Base-by-base conservation (phyloP, 2,329 filamentous ascomycete species). In the Fusarium protoensiforme region DNA sequence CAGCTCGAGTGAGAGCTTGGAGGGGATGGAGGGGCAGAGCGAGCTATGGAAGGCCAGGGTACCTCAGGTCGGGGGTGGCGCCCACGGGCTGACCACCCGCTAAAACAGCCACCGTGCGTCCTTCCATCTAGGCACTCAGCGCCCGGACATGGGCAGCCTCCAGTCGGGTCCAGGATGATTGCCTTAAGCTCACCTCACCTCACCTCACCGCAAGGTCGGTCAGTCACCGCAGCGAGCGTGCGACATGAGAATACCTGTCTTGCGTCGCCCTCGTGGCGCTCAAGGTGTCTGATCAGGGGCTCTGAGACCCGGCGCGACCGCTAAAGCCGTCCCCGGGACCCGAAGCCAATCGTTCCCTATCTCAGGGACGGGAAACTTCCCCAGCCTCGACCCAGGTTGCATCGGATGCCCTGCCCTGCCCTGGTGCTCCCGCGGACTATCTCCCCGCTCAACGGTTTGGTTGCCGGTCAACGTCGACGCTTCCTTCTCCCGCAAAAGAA, bases 81-180 rank as follows among this genome's bases (percentile, higher is more conserved):
- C 65, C 65, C 54, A 69, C 62, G 31, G 65, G 73, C 74, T 77
- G 73, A 77, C 75, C 71, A 77, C 71, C 71, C 68, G 68, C 65
- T 69, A 69, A 72, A 72, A 57, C 46, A 61, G 63, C 68, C 68
- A 71, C 66, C 31, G 54, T 18, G 29, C 31, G 29, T 35, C 29
- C 31, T 35, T 54, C 33, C 31, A 22, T 38, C 53, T n/a, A n/a
- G n/a, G n/a, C 20, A 22, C 54, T 58, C 57, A 16, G 27, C 33
- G 39, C 65, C 59, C 20, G 24, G 60, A 54, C 56, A 27, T 58
- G 33, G 36, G 24, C 36, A 38, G 36, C 36, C 53, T 27, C 36
- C 54, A 38, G 53, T 61, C 46, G 46, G 27, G 18, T 51, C 27
- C 29, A 51, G 46, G 46, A 51, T 51, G 16, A 31, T 51, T 51